Evolutionary conservation across 179 eudicot genomes (phyloP).

Genomic region (Nepenthes alata): DNA sequence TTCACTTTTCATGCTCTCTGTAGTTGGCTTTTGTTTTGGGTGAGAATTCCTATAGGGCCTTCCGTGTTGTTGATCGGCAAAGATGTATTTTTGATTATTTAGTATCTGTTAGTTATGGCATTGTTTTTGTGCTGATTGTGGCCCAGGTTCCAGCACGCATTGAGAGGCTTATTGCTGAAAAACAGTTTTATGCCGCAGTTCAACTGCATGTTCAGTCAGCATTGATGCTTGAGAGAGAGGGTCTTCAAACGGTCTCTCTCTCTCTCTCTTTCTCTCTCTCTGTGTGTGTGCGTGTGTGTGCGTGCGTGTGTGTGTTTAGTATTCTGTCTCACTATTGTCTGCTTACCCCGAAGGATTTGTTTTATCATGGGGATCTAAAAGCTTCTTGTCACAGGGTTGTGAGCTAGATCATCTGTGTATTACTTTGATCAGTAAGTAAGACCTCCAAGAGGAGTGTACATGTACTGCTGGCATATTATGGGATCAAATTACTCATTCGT

Average conservation of each 20-base stretch:
- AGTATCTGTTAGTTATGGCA: constrained; percentile 1
- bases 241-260: constrained; percentile 85
- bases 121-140: too few species aligned
- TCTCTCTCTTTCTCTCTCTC: not conserved
- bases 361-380: too few species aligned
- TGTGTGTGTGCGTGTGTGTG: not conserved
- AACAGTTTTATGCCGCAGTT: constrained; percentile 92
- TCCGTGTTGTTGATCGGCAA: too few species aligned
- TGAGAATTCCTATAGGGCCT: too few species aligned
- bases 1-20: too few species aligned
- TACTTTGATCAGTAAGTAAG: too few species aligned
- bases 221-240: constrained; percentile 98
- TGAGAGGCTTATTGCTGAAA: constrained; percentile 82
- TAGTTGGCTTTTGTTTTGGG: too few species aligned
- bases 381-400: too few species aligned
- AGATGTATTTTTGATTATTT: not conserved
- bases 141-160: constrained; percentile 83
- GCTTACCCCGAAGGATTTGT: not conserved
- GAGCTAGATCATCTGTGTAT: too few species aligned
- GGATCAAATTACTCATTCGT: too few species aligned
- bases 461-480: too few species aligned
- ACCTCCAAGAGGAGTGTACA: too few species aligned
- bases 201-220: constrained; percentile 84
- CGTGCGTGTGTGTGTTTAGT: constrained; percentile 2
- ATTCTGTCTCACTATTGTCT: constrained; percentile 1